Evolutionary conservation across 2,329 filamentous ascomycete species (phyloP).

Genomic region (Chlorencoelia australis): DNA sequence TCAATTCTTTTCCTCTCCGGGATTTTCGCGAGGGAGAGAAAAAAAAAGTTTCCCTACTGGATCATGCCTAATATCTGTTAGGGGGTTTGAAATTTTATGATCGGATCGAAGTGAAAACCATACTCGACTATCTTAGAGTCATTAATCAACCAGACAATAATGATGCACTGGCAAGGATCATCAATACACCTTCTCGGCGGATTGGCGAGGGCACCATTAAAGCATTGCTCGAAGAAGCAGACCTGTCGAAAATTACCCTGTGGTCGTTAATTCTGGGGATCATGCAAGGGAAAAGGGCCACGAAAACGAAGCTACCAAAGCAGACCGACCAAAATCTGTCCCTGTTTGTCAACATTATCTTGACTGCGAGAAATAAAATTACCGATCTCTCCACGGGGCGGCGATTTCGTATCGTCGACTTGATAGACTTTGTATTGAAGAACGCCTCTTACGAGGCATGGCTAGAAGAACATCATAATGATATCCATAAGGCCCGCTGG

Average conservation of each 20-base stretch:
- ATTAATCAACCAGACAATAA: conserved; percentile 80
- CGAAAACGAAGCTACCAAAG: conserved; percentile 44
- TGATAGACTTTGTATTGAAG: conserved; percentile 44
- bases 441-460: conserved; percentile 67
- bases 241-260: conserved; percentile 55
- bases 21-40: no score
- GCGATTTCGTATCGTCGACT: conserved; percentile 23
- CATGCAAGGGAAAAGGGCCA: conserved; percentile 39
- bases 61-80: conserved; percentile 16
- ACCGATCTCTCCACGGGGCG: conserved; percentile 18
- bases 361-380: conserved; percentile 45
- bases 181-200: conserved; percentile 74
- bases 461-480: conserved; percentile 57
- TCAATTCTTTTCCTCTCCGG: background rate
- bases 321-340: conserved; percentile 46
- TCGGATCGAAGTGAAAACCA: conserved; percentile 72
- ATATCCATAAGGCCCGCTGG: conserved; percentile 73
- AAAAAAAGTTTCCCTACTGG: no score
- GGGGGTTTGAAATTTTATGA: conserved; percentile 84
- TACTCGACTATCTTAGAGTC: conserved; percentile 81
- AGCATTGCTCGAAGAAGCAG: conserved; percentile 65
- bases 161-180: conserved; percentile 71
- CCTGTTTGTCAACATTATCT: conserved; percentile 48
- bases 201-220: conserved; percentile 74
- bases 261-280: conserved; percentile 63